These are phyloP conservation scores for Pezicula neosporulosa DNA, from an alignment of 2,329 filamentous ascomycete genomes.

Conservation along the genomic window DNA sequence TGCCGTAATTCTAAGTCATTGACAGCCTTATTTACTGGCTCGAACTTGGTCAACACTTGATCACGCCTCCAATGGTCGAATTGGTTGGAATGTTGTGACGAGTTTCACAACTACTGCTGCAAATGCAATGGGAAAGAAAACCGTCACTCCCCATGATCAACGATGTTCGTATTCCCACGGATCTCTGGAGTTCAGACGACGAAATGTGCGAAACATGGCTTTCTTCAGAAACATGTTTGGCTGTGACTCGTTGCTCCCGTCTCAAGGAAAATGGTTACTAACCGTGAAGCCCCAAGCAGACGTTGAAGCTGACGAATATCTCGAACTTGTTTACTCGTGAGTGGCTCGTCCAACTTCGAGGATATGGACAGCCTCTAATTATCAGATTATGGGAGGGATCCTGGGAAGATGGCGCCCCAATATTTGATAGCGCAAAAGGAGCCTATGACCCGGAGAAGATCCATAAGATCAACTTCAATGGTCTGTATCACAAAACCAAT, in stretches of 20 bases:
- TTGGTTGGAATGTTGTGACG: conserved; percentile 51
- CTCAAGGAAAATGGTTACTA: too few relatives aligned
- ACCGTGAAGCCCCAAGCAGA: conserved; percentile 23
- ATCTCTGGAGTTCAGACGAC: too few relatives aligned
- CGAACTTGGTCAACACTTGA: conserved; percentile 60
- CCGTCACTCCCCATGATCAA: conserved; percentile 60
- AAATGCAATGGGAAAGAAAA: conserved; percentile 48
- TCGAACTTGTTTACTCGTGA: conserved; percentile 39
- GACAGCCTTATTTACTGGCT: conserved; percentile 65
- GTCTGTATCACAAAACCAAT: conserved; percentile 56
- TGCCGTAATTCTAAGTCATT: neutral
- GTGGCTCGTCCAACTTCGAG: conserved; percentile 42
- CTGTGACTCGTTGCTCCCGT: too few relatives aligned
- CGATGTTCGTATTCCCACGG: conserved; percentile 33
- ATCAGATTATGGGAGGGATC: conserved; percentile 22
- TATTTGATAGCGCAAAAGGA: too few relatives aligned
- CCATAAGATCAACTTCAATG: conserved; percentile 59
- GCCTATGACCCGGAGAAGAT: too few relatives aligned
- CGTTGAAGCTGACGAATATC: conserved; percentile 57
- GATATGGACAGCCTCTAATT: conserved; percentile 46
- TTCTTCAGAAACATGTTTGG: too few relatives aligned
- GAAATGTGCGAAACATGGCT: too few relatives aligned
- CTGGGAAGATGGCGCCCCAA: too few relatives aligned
- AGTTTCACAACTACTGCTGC: conserved; percentile 64
- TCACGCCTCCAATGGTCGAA: conserved; percentile 58